phyloP scores from a whole-genome alignment of 169 alveolate species.

The Plasmodium relictum region DNA sequence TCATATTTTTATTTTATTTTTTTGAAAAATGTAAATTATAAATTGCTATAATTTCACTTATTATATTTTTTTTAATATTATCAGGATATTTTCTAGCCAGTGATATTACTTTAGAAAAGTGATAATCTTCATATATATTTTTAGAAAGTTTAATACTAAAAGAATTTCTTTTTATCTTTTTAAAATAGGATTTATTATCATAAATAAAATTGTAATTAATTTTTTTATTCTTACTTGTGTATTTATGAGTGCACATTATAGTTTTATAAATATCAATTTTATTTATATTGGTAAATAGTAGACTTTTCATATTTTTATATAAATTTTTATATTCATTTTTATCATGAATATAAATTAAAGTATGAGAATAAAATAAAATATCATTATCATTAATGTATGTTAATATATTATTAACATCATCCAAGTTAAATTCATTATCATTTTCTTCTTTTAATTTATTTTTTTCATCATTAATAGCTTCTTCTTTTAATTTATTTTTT shows the following conservation, averaged over 20 bases:
- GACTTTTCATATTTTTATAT: constrained; percentile 45
- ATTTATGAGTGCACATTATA: constrained; percentile 51
- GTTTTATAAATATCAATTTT: constrained; percentile 47
- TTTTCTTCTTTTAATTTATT: constrained; percentile 3
- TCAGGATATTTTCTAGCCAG: constrained; percentile 44
- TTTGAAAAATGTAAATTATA: background rate
- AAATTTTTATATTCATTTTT: constrained; percentile 29
- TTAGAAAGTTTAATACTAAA: background rate
- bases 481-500: background rate
- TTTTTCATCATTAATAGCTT: background rate
- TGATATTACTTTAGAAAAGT: constrained; percentile 16
- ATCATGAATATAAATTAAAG: constrained; percentile 52
- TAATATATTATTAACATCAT: constrained; percentile 17
- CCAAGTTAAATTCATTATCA: background rate
- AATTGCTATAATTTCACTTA: constrained; percentile 29
- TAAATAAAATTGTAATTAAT: constrained; percentile 44
- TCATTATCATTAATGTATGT: constrained; percentile 56
- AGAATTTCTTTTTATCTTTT: background rate
- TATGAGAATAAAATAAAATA: constrained; percentile 56
- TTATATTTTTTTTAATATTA: constrained; percentile 46
- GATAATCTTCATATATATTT: background rate
- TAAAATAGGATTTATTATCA: constrained; percentile 23
- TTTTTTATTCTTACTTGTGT: constrained; percentile 1
- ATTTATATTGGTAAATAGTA: constrained; percentile 27
- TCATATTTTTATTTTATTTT: background rate